A percentile compares a stretch with the other conserved stretches of the same genome.
These are phyloP conservation scores for Bruguiera hainesii DNA, from an alignment of 441 rosid genomes.

Conservation along the genomic window DNA sequence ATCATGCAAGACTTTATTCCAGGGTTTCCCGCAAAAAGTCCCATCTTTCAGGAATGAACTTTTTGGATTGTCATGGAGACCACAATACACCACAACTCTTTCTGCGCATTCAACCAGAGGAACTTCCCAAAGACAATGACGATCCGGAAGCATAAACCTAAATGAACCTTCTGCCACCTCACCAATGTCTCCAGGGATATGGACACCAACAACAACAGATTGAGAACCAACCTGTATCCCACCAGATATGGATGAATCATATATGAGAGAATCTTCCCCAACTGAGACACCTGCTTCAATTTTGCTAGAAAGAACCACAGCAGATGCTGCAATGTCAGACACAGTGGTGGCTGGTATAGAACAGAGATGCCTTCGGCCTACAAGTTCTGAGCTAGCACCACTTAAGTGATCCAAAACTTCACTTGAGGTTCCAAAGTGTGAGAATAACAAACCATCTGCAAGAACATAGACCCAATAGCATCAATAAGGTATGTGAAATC, in stretches of 20 bases:
- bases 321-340: constrained; percentile 88
- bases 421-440: constrained; percentile 96
- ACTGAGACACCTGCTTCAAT: constrained; percentile 82
- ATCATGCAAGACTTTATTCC: constrained; percentile 68
- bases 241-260: constrained; percentile 65
- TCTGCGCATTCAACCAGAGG: constrained; percentile 66
- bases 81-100: constrained; percentile 76
- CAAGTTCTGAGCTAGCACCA: constrained; percentile 69
- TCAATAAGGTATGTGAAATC: constrained; percentile 18
- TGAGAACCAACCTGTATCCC: constrained; percentile 87
- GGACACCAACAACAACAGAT: constrained; percentile 78
- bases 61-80: constrained; percentile 95
- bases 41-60: constrained; percentile 53
- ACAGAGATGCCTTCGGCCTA: constrained; percentile 91
- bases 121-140: constrained; percentile 98
- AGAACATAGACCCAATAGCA: constrained; percentile 22
- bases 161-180: constrained; percentile 34
- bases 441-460: constrained; percentile 78
- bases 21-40: constrained; percentile 93
- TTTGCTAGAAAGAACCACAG: constrained; percentile 84
- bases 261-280: constrained; percentile 92
- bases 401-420: constrained; percentile 92
- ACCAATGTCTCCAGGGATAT: constrained; percentile 47
- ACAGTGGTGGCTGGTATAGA: constrained; percentile 88
- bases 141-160: constrained; percentile 86